phyloP scores from a whole-genome alignment of 2,329 filamentous ascomycete species.

The Alternaria atra region DNA sequence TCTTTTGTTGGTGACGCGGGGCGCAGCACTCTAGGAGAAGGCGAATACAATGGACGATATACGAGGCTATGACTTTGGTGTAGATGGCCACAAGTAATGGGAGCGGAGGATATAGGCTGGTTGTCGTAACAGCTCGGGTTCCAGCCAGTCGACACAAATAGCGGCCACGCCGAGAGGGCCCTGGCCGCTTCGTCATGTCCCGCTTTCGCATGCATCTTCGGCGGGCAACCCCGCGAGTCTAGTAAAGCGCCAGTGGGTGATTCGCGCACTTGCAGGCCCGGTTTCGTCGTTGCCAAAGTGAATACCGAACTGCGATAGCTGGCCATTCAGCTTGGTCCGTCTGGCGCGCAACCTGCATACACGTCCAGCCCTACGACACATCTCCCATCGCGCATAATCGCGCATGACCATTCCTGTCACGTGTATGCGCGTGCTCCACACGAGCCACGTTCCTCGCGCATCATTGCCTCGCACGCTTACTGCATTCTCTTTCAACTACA shows the following conservation, averaged over 20 bases:
- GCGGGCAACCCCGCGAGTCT: conserved; percentile 15
- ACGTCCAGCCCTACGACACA: conserved; percentile 22
- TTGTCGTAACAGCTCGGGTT: conserved; percentile 16
- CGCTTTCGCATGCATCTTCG: conserved; percentile 8
- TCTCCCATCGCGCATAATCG: conserved; percentile 13
- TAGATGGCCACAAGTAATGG: background rate
- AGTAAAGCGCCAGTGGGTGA: conserved; percentile 10
- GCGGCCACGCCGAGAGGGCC: conserved; percentile 18
- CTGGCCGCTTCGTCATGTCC: conserved; percentile 16
- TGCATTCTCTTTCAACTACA: background rate
- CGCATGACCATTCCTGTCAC: conserved; percentile 6
- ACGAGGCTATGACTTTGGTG: background rate
- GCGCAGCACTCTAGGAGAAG: conserved; percentile 12
- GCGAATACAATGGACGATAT: background rate
- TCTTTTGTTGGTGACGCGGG: conserved; percentile 1
- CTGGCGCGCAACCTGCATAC: conserved; percentile 31
- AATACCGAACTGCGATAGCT: conserved; percentile 21
- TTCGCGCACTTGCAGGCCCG: conserved; percentile 2
- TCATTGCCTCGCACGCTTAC: background rate
- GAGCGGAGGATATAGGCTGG: conserved; percentile 10
- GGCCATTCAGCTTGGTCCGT: conserved; percentile 34
- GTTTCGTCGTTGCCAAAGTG: background rate
- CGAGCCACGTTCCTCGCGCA: conserved; percentile 1
- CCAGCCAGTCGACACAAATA: conserved; percentile 11
- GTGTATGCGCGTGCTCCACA: conserved; percentile 18